These are phyloP conservation scores for Candida neerlandica DNA, from an alignment of 1,139 yeast genomes.

Conservation along the genomic window DNA sequence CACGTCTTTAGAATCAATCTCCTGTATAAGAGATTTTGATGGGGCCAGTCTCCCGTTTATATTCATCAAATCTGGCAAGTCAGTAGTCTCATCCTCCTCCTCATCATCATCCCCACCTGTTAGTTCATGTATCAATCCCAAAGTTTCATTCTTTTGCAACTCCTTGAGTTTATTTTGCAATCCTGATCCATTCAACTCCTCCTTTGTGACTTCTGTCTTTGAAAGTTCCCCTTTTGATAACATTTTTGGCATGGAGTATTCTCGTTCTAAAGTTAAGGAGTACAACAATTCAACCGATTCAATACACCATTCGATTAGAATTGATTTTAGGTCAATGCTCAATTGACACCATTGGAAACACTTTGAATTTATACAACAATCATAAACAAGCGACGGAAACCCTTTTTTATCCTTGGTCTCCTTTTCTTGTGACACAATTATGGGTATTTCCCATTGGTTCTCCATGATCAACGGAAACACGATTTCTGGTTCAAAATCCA, in stretches of 20 bases:
- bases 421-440: conserved; percentile 60
- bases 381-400: conserved; percentile 61
- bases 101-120: conserved; percentile 15
- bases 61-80: conserved; percentile 24
- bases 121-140: conserved; percentile 45
- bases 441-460: conserved; percentile 84
- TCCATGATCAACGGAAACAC: conserved; percentile 69
- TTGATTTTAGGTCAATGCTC: conserved; percentile 51
- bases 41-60: conserved; percentile 10
- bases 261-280: conserved; percentile 44
- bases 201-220: conserved; percentile 33
- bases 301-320: conserved; percentile 62
- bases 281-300: conserved; percentile 64
- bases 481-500: conserved; percentile 54
- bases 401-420: conserved; percentile 73
- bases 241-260: conserved; percentile 61
- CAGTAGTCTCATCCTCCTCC: conserved; percentile 12
- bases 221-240: conserved; percentile 56
- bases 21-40: conserved; percentile 40
- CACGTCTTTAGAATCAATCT: conserved; percentile 23
- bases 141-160: conserved; percentile 41
- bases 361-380: conserved; percentile 68
- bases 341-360: conserved; percentile 66
- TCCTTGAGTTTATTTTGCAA: conserved; percentile 35
- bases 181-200: conserved; percentile 36